Conservation (phyloP, 306 rosid genomes). For the Luffa aegyptiaca region DNA sequence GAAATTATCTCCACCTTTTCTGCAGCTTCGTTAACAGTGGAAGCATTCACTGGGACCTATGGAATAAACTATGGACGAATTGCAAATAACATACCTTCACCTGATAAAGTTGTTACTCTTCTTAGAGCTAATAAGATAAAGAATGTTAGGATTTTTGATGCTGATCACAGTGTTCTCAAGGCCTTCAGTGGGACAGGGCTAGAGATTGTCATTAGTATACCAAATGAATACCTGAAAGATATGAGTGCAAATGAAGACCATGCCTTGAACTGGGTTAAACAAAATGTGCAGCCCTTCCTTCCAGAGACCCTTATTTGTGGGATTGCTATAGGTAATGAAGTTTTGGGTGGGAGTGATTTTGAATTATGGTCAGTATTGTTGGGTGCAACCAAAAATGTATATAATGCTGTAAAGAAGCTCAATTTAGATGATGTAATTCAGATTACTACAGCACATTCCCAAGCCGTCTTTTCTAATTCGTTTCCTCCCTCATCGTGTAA, state of each 20-base stretch:
- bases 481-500: slow-evolving; percentile 85
- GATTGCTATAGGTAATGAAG: slow-evolving; percentile 82
- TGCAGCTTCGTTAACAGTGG: slow-evolving; percentile 36
- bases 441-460: slow-evolving; percentile 70
- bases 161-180: slow-evolving; percentile 77
- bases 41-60: slow-evolving; percentile 82
- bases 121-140: slow-evolving; percentile 77
- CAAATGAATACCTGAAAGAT: slow-evolving; percentile 53
- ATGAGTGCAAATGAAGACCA: slow-evolving; percentile 64
- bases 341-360: slow-evolving; percentile 50
- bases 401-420: slow-evolving; percentile 54
- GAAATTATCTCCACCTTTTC: slow-evolving; percentile 13
- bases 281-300: slow-evolving; percentile 74
- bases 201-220: slow-evolving; percentile 73
- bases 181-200: slow-evolving; percentile 87
- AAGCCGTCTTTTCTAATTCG: slow-evolving; percentile 58
- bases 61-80: slow-evolving; percentile 90
- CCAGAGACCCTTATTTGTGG: slow-evolving; percentile 63
- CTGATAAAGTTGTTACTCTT: slow-evolving; percentile 78
- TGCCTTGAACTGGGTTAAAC: slow-evolving; percentile 75
- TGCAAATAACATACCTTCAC: slow-evolving; percentile 84
- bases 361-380: slow-evolving; percentile 42
- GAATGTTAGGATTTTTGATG: slow-evolving; percentile 75
- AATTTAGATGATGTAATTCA: slow-evolving; percentile 39
- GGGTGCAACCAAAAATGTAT: slow-evolving; percentile 69